These are phyloP conservation scores for Tylopilus cervinicoccineus DNA, from an alignment of 768 basidiomycete species.

Conservation along the genomic window DNA sequence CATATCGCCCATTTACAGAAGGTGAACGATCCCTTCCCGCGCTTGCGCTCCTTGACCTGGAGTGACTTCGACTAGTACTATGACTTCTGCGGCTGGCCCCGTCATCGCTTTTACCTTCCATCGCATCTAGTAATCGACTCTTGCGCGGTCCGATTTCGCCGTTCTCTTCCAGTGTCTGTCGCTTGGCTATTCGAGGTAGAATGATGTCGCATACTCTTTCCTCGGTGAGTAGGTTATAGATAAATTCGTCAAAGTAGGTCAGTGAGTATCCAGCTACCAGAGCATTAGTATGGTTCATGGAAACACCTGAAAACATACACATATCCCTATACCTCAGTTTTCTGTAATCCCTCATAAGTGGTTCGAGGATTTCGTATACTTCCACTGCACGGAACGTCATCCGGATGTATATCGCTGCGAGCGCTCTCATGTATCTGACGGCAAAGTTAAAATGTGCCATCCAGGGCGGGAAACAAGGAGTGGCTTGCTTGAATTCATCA, in stretches of 20 bases:
- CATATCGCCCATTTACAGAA: constrained; percentile 51
- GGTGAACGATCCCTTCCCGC: constrained; percentile 29
- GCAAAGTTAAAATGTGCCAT: not conserved
- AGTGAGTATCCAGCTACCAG: constrained; percentile 75
- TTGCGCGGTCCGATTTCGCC: constrained; percentile 84
- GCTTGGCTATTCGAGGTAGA: constrained; percentile 82
- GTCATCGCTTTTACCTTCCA: constrained; percentile 69
- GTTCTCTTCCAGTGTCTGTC: constrained; percentile 86
- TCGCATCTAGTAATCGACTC: constrained; percentile 82
- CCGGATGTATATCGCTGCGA: constrained; percentile 91
- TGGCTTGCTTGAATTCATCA: constrained; percentile 96
- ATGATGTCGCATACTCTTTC: constrained; percentile 97
- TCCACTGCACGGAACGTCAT: constrained; percentile 91
- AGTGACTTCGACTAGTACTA: constrained; percentile 27
- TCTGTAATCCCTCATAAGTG: constrained; percentile 88
- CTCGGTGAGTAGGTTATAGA: constrained; percentile 76
- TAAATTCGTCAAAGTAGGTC: constrained; percentile 89
- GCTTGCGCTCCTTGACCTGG: constrained; percentile 26
- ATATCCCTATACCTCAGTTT: constrained; percentile 81
- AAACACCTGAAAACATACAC: constrained; percentile 46
- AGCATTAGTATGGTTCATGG: not conserved
- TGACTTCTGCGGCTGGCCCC: constrained; percentile 40
- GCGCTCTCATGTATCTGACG: constrained; percentile 83
- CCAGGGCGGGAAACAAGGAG: not conserved
- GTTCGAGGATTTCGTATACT: constrained; percentile 91